phyloP scores from a whole-genome alignment of 352 stramenopile genomes.

The Globisporangium iwayamae region DNA sequence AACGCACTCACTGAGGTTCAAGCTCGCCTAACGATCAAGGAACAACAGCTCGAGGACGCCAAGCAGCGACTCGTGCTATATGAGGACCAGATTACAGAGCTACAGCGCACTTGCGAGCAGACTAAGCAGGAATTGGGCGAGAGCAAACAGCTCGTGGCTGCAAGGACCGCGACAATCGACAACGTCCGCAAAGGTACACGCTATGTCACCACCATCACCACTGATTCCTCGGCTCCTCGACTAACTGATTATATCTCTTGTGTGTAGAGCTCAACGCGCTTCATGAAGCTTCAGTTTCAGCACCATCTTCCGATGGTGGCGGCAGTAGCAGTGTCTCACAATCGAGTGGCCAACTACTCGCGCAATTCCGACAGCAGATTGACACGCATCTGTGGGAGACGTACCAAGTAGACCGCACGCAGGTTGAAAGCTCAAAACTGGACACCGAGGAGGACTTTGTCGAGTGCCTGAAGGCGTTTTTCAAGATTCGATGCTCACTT shows the following conservation, averaged over 20 bases:
- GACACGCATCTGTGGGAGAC: conserved; percentile 44
- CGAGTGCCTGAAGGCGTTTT: conserved; percentile 28
- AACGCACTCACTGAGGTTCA: background rate
- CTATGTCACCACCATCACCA: background rate
- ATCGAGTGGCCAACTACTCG: conserved; percentile 30
- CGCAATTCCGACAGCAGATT: conserved; percentile 42
- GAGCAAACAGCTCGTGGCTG: conserved; percentile 26
- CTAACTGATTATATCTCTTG: background rate
- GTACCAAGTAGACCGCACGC: conserved; percentile 28
- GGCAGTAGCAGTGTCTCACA: conserved; percentile 4
- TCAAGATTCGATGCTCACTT: conserved; percentile 28
- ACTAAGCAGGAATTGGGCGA: conserved; percentile 23
- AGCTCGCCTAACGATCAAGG: background rate
- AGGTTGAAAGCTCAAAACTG: conserved; percentile 23
- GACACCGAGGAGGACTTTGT: conserved; percentile 34
- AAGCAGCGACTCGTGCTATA: background rate
- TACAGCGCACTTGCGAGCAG: conserved; percentile 17
- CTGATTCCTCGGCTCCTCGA: background rate
- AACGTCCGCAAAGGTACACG: conserved; percentile 45
- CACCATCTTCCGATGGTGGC: background rate
- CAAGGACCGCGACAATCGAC: conserved; percentile 43
- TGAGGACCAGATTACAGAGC: background rate
- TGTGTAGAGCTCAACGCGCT: conserved; percentile 29
- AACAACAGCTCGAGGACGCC: background rate
- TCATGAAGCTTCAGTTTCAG: conserved; percentile 17